phyloP scores from a whole-genome alignment of 192 early-diverging fungal genomes.

The Lobosporangium transversale region DNA sequence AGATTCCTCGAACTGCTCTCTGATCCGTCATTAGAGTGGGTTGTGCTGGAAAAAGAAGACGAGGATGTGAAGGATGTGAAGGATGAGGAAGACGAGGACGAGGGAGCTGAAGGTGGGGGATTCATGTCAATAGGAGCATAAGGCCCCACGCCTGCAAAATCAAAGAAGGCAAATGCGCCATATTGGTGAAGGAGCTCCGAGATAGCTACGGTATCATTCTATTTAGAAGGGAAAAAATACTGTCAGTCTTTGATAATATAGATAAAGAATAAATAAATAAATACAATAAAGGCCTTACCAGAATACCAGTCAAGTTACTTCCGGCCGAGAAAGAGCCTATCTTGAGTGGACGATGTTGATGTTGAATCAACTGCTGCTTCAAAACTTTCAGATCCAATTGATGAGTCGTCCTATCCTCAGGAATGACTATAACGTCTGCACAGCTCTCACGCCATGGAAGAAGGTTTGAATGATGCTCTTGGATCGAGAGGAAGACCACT shows the following conservation, averaged over 20 bases:
- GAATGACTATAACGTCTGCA: slow-evolving; percentile 51
- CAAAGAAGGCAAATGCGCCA: slow-evolving; percentile 50
- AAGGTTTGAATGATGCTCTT: slow-evolving; percentile 60
- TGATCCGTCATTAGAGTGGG: background rate
- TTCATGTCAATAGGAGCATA: slow-evolving; percentile 50
- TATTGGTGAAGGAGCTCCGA: slow-evolving; percentile 53
- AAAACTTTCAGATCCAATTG: slow-evolving; percentile 32
- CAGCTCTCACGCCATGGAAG: slow-evolving; percentile 56
- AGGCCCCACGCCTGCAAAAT: slow-evolving; percentile 57
- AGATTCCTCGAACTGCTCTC: slow-evolving; percentile 6
- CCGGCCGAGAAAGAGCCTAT: slow-evolving; percentile 56
- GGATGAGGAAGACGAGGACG: too few relatives aligned
- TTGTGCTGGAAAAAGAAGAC: too few relatives aligned
- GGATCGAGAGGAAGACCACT: slow-evolving; percentile 55
- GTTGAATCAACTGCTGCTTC: slow-evolving; percentile 27
- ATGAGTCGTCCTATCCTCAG: slow-evolving; percentile 12
- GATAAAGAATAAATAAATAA: background rate
- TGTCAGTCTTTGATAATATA: background rate
- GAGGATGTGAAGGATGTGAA: too few relatives aligned
- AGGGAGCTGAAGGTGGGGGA: background rate
- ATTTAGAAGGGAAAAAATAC: background rate
- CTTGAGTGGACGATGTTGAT: slow-evolving; percentile 30
- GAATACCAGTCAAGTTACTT: slow-evolving; percentile 56
- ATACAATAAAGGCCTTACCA: slow-evolving; percentile 12
- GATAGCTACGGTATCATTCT: slow-evolving; percentile 53